These are phyloP conservation scores for Melanomma pulvis-pyrius DNA, from an alignment of 495 filamentous ascomycete genomes.

Conservation along the genomic window DNA sequence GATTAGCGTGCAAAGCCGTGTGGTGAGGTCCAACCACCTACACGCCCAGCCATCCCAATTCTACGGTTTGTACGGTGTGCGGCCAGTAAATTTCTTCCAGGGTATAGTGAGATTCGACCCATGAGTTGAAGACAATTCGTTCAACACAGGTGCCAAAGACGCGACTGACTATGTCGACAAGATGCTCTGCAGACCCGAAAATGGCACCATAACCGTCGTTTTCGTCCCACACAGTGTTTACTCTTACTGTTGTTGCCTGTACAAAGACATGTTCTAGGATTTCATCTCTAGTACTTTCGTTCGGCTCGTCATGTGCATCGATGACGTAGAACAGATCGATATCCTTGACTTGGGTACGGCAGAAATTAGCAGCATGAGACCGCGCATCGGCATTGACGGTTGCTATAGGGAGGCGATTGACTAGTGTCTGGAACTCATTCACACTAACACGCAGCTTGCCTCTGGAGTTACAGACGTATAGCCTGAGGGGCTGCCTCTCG, in stretches of 20 bases:
- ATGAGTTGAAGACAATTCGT: not conserved
- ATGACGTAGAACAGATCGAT: not conserved
- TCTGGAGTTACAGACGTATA: slow-evolving; percentile 1
- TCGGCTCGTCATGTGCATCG: not conserved
- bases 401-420: slow-evolving; percentile 9
- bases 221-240: not conserved
- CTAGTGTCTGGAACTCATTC: slow-evolving; percentile 3
- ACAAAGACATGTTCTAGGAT: not conserved
- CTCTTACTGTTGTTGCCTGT: not conserved
- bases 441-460: not conserved
- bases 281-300: not conserved
- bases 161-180: slow-evolving; percentile 8
- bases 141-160: slow-evolving; percentile 5
- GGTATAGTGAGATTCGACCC: not conserved
- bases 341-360: not conserved
- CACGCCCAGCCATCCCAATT: not conserved
- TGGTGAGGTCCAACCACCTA: not conserved
- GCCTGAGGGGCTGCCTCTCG: slow-evolving; percentile 1
- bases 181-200: slow-evolving; percentile 9
- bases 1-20: not conserved
- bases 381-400: slow-evolving; percentile 1
- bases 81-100: slow-evolving; percentile 1
- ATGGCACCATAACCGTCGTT: not conserved
- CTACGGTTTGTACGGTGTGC: not conserved
- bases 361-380: slow-evolving; percentile 4